Evolutionary conservation across 257 asterid genomes (phyloP).

Genomic region (Lycium barbarum): DNA sequence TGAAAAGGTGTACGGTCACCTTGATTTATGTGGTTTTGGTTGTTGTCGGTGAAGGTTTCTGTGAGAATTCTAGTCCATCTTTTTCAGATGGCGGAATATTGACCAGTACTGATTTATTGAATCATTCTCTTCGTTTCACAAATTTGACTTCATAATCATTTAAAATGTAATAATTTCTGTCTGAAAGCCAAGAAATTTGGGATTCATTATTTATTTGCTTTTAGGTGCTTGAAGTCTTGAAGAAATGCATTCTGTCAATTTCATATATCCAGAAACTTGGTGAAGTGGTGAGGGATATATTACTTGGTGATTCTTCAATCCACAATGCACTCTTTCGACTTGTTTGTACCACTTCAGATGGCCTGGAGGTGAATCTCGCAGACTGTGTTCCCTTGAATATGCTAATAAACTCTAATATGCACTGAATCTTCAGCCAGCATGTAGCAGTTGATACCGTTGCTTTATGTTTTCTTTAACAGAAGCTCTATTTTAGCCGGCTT

Average conservation of each 20-base stretch:
- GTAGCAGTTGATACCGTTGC: slow-evolving; percentile 30
- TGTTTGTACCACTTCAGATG: slow-evolving; percentile 77
- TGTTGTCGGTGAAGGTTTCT: neutral
- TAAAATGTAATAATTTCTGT: neutral
- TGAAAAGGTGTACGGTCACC: slow-evolving; percentile 4
- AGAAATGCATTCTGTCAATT: slow-evolving; percentile 62
- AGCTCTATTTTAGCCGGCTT: slow-evolving; percentile 73
- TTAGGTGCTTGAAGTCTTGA: slow-evolving; percentile 86
- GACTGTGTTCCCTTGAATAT: slow-evolving; percentile 29
- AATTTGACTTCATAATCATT: neutral
- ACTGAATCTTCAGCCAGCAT: slow-evolving; percentile 31
- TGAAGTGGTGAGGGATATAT: slow-evolving; percentile 59
- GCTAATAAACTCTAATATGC: neutral
- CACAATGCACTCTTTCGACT: slow-evolving; percentile 80
- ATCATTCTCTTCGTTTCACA: neutral
- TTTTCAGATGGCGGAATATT: neutral
- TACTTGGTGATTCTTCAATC: slow-evolving; percentile 81
- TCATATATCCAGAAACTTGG: slow-evolving; percentile 63
- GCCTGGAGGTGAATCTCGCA: slow-evolving; percentile 71
- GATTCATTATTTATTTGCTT: slow-evolving; percentile 10
- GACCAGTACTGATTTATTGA: neutral
- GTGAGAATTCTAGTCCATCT: neutral
- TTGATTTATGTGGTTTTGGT: neutral
- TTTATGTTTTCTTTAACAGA: slow-evolving; percentile 51
- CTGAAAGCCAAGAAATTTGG: neutral